These are phyloP conservation scores for Solanum tacnaense DNA, from an alignment of 257 asterid species.

Conservation along the genomic window DNA sequence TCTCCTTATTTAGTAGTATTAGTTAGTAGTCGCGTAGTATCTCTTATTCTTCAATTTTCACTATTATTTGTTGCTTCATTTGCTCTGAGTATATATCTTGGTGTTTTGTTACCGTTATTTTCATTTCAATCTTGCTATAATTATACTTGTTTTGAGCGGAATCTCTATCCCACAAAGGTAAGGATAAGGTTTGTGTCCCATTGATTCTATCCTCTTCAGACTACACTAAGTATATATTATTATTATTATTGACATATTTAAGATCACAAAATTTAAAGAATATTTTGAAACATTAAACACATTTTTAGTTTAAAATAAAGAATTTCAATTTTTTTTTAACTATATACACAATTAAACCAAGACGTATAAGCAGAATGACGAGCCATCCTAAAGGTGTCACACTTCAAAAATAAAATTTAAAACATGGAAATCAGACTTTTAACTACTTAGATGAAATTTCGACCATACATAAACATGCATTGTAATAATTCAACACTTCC, in stretches of 20 bases:
- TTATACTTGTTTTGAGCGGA: too few species aligned
- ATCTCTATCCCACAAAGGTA: too few species aligned
- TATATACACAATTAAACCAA: too few species aligned
- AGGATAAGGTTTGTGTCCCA: not conserved
- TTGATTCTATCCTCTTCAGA: not conserved
- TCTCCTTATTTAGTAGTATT: not conserved
- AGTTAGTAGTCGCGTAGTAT: not conserved
- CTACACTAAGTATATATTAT: not conserved
- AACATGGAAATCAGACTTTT: not conserved
- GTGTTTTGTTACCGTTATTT: too few species aligned
- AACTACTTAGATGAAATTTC: not conserved
- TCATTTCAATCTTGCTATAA: not conserved
- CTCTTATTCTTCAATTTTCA: too few species aligned
- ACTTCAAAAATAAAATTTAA: not conserved
- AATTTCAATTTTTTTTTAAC: too few species aligned
- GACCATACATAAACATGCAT: not conserved
- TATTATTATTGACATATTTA: too few species aligned
- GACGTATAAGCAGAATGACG: not conserved
- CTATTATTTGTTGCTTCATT: not conserved
- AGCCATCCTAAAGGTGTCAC: not conserved
- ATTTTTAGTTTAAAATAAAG: too few species aligned
- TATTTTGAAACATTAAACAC: too few species aligned
- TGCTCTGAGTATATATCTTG: not conserved
- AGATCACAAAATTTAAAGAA: too few species aligned
- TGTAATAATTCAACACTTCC: not conserved